Base-by-base conservation (phyloP, 2,329 filamentous ascomycete genomes). In the Colletotrichum caudatum region DNA sequence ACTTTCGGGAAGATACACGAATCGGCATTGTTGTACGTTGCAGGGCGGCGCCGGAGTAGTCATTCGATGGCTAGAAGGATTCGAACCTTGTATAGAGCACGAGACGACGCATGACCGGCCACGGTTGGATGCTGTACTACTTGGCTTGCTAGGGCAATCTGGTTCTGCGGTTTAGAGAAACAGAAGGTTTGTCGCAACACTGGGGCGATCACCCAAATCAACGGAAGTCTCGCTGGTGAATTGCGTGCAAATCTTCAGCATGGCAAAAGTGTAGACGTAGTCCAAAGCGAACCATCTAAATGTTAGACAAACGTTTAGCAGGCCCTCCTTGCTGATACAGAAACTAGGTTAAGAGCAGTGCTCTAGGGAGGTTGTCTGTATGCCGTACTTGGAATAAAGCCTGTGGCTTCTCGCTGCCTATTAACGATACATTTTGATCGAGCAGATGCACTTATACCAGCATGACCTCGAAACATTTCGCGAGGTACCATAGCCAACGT, bases 71-170 rank as follows among this genome's bases (percentile, higher is more conserved):
- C 33, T 66, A 70, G 66, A 66, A 44, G 41, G 7, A 23, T 44
- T 37, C 46, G 35, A 20, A 62, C 20, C 51, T 53, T 44, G 20
- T 33, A 56, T 60, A 72, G 54, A 69, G n/a, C 9, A 23, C 44
- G 51, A 16, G 23, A 37, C n/a, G 58, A 46, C 12, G 53, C 53
- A 53, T 51, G 58, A 23, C 12, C 35, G 41, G 3, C 26, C 5
- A 57, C 9, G 6, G 29, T 6, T 50, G 23, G 50, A 60, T 16
- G 29, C 33, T 71, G 50, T 61, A 39, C 44, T 37, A 26, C 20
- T 23, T 33, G 29, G 18, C n/a, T 26, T 51, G 57, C 48, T 44
- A 62, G 64, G 51, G 39, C 26, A 56, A 35, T 56, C n/a, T 18
- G 18, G 14, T 29, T 39, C n/a, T n/a, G 48, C 29, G 48, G 7